Base-by-base conservation (phyloP, 2,329 filamentous ascomycete genomes). In the Neonectria magnoliae region DNA sequence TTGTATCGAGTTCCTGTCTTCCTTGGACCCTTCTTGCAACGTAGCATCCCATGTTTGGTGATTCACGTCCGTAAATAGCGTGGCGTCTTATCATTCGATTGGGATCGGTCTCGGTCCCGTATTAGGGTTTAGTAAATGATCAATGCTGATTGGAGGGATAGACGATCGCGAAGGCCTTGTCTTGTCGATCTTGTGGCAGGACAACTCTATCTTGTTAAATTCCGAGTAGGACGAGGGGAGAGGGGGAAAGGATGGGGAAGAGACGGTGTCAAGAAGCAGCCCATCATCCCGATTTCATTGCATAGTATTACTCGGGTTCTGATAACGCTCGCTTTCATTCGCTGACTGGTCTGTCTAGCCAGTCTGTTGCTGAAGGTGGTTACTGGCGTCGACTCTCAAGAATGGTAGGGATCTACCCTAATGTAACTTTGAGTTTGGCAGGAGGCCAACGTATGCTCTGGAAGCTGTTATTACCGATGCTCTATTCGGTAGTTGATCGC, bases 81-180 rank as follows among this genome's bases (percentile, higher is more conserved):
- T 25, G 38, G 20, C 22, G 8, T 16, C 13, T 22, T 13, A 25
- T 47, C 22, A 45, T 4, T 45, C 13, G 7, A 45, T 31, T 29
- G 4, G 27, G 10, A 16, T 61, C 58, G 51, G 31, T 61, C 14
- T 61, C 58, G 58, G 58, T 61, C n/a, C 36, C 58, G 58, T 61
- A 55, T 41, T 61, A 51, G 51, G 29, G 13, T n/a, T 41, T 42
- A 18, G 20, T 31, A 42, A 53, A 38, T 20, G 7, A 16, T 20
- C 8, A 5, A 7, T 8, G 9, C 18, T 50, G 22, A 55, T 55
- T 61, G 38, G 58, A 33, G 6, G 4, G 13, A n/a, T 3, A 3
- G 47, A 18, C n/a, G 47, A 27, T 31, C 5, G 2, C n/a, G n/a
- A n/a, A 11, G n/a, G 13, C 18, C 25, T 27, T 13, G 16, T 10